phyloP scores from a whole-genome alignment of 1,284 basidiomycete genomes.

The Coniophora puteana region DNA sequence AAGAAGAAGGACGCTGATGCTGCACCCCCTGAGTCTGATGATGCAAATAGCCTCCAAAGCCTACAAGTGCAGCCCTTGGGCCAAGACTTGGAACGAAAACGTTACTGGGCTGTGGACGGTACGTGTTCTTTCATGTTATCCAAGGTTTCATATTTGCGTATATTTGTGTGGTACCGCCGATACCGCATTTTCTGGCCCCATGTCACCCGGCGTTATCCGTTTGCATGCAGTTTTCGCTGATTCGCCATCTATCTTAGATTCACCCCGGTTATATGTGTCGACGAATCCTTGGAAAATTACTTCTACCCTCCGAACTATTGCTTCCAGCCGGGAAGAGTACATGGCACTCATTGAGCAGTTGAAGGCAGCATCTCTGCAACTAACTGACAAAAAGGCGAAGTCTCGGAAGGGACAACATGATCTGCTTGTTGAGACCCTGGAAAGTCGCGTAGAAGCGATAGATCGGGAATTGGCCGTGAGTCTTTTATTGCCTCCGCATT shows the following conservation, averaged over 20 bases:
- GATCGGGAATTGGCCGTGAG: slow-evolving; percentile 68
- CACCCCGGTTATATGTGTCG: slow-evolving; percentile 73
- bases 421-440: slow-evolving; percentile 55
- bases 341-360: slow-evolving; percentile 55
- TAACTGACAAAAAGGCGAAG: slow-evolving; percentile 47
- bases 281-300: slow-evolving; percentile 85
- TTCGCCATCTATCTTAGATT: slow-evolving; percentile 51
- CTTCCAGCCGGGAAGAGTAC: slow-evolving; percentile 71
- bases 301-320: slow-evolving; percentile 63
- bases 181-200: slow-evolving; percentile 35
- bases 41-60: slow-evolving; percentile 58
- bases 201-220: slow-evolving; percentile 37
- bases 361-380: slow-evolving; percentile 48
- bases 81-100: slow-evolving; percentile 66
- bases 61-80: slow-evolving; percentile 66
- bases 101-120: slow-evolving; percentile 83
- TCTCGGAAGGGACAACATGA: slow-evolving; percentile 55
- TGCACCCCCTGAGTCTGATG: slow-evolving; percentile 49
- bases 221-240: slow-evolving; percentile 30
- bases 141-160: slow-evolving; percentile 55
- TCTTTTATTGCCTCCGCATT: slow-evolving; percentile 18
- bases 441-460: slow-evolving; percentile 58
- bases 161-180: slow-evolving; percentile 67
- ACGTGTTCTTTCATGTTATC: slow-evolving; percentile 45
- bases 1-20: slow-evolving; percentile 66